Conservation (phyloP, 495 filamentous ascomycete species). For the Tuber borchii region DNA sequence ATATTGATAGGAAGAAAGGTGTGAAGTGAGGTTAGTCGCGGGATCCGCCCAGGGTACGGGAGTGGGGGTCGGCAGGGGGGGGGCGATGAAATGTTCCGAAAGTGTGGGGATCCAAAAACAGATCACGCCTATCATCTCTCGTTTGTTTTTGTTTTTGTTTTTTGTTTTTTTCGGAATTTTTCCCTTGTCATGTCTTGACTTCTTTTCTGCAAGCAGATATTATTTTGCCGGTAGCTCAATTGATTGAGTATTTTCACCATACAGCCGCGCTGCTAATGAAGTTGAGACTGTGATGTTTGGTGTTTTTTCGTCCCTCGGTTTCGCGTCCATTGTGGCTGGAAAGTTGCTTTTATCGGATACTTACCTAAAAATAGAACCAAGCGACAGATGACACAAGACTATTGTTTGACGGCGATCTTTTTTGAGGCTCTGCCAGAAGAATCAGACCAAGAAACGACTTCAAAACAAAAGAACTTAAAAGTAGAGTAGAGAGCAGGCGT, state of each 20-base stretch:
- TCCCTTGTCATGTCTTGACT: conserved; percentile 25
- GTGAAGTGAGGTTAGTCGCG: conserved; percentile 35
- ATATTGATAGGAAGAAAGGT: conserved; percentile 24
- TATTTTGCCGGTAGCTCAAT: conserved; percentile 28
- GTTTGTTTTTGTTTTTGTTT: conserved; percentile 30
- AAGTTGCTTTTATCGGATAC: conserved; percentile 24
- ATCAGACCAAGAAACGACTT: conserved; percentile 34
- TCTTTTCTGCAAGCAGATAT: conserved; percentile 4
- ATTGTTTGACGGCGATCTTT: conserved; percentile 31
- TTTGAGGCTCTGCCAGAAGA: conserved; percentile 33
- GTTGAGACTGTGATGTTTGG: conserved; percentile 35
- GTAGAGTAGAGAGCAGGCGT: conserved; percentile 23
- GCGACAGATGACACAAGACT: conserved; percentile 38
- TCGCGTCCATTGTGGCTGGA: conserved; percentile 28
- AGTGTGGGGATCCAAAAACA: conserved; percentile 29
- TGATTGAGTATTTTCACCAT: conserved; percentile 25
- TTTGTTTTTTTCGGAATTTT: conserved; percentile 37
- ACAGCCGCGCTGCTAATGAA: conserved; percentile 36
- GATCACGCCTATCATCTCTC: conserved; percentile 1
- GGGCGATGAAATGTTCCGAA: conserved; percentile 26
- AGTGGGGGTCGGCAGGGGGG: conserved; percentile 20
- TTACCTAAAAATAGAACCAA: conserved; percentile 34
- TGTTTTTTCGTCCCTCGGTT: conserved; percentile 26
- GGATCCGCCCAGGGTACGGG: conserved; percentile 28
- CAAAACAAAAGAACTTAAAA: conserved; percentile 31